Evolutionary conservation across 345 rosid species (phyloP), one percentile per base, ranked within the genome.

Genomic region (Gossypium ekmanianum): DNA sequence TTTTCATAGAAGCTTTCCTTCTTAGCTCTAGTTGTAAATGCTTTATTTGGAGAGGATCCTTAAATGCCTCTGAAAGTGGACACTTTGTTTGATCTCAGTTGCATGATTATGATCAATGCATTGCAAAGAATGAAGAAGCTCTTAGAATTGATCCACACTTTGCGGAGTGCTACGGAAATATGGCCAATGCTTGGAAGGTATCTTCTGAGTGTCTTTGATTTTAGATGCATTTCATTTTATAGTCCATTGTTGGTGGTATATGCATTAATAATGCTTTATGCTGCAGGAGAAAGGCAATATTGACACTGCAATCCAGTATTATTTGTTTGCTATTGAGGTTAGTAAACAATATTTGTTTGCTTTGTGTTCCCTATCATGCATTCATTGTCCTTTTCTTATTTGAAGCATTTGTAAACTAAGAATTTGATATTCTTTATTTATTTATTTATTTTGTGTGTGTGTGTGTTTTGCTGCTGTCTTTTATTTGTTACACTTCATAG

Each of bases 171-270:
- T 93, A 91, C 82, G 99, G 99, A 59, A 95, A 95, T 82, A 91
- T 95, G 97, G 99, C 99, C 68, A 95, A 95, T 77, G 99, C 99
- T 27, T 91, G 97, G 98, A 95, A 95, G 98, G 99, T 88, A 83
- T 44, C 67, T 58, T 57, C 3, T 34, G 51, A 26, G 59, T 44
- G n/a, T 16, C 20, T 24, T 22, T 27, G 59, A 7, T 65, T 2
- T 4, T 18, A 43, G 70, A 13, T 18, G 52, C 52, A 44, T 65
- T 65, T 43, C 51, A 18, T 18, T 43, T 18, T 65, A 8, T 65
- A 43, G 52, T 41, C 14, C 16, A 18, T 65, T 43, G 12, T 27
- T 2, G 27, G 51, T 41, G 9, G 17, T 43, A 10, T 45, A 41
- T 72, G n/a, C 9, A 43, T 16, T 34, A 12, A 11, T 55, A 44